Percentiles rank a stretch among this genome's conserved stretches.
Conservation (phyloP, 176 grass and related monocot genomes). For the Phyllostachys edulis region DNA sequence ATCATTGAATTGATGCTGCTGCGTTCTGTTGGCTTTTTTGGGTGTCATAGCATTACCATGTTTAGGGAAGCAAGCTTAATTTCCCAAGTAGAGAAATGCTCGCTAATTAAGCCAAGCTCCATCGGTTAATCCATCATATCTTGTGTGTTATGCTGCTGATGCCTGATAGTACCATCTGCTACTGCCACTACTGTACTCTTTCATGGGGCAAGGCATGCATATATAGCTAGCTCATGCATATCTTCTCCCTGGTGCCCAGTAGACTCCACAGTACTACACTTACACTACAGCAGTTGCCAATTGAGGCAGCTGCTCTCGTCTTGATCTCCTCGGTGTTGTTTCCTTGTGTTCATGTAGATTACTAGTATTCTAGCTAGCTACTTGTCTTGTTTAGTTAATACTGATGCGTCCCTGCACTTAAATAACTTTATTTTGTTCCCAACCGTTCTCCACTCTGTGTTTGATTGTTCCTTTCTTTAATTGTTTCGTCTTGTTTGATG, state of each 20-base stretch:
- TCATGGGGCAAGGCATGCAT: too few relatives aligned
- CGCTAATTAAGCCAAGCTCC: background rate
- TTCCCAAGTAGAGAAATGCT: background rate
- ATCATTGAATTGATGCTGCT: too few relatives aligned
- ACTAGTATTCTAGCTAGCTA: too few relatives aligned
- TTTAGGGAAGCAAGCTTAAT: background rate
- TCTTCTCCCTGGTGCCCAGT: too few relatives aligned
- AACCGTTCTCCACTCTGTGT: background rate
- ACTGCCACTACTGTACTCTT: too few relatives aligned
- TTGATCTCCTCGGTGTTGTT: background rate
- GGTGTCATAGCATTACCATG: background rate
- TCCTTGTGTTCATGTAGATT: background rate
- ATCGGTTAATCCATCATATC: background rate
- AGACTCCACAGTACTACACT: background rate
- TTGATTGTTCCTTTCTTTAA: background rate
- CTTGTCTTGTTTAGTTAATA: background rate
- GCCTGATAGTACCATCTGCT: too few relatives aligned
- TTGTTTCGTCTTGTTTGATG: background rate
- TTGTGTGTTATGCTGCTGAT: background rate
- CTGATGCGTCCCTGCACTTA: background rate
- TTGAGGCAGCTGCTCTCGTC: background rate
- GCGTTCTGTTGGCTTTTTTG: background rate
- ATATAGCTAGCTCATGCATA: too few relatives aligned
- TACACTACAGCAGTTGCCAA: background rate
- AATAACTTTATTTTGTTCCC: background rate